These are phyloP conservation scores for Eucalyptus viminalis DNA, from an alignment of 345 rosid genomes.

Conservation along the genomic window DNA sequence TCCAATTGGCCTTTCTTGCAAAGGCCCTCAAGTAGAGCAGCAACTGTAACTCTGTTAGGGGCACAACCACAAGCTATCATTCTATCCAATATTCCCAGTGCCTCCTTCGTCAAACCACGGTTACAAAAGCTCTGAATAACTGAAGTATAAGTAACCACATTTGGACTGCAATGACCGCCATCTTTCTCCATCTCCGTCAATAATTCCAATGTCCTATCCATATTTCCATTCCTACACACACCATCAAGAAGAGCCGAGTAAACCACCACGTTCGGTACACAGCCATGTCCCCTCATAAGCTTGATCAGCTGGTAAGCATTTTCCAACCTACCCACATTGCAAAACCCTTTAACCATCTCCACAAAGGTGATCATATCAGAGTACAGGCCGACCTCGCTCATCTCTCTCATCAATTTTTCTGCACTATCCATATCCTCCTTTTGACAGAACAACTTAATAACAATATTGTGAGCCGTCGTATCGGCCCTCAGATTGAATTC, in stretches of 20 bases:
- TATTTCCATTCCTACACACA: constrained; percentile 33
- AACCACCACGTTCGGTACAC: constrained; percentile 46
- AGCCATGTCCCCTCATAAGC: constrained; percentile 42
- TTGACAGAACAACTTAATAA: constrained; percentile 57
- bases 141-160: constrained; percentile 56
- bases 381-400: constrained; percentile 48
- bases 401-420: constrained; percentile 48
- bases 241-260: constrained; percentile 67
- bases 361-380: constrained; percentile 58
- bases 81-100: constrained; percentile 53
- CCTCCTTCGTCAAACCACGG: constrained; percentile 36
- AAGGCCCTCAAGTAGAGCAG: constrained; percentile 49
- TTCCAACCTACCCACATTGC: constrained; percentile 41
- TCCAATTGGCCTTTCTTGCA: constrained; percentile 29
- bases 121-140: constrained; percentile 51
- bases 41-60: constrained; percentile 65
- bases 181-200: constrained; percentile 63
- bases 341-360: constrained; percentile 58
- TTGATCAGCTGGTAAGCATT: constrained; percentile 50
- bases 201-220: constrained; percentile 47
- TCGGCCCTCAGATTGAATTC: constrained; percentile 45
- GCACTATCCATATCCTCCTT: constrained; percentile 51
- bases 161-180: constrained; percentile 43
- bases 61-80: constrained; percentile 48
- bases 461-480: constrained; percentile 36